A percentile compares a stretch with the other conserved stretches of the same genome.
Conservation (phyloP, 441 rosid genomes). For the Omphalea diandra region DNA sequence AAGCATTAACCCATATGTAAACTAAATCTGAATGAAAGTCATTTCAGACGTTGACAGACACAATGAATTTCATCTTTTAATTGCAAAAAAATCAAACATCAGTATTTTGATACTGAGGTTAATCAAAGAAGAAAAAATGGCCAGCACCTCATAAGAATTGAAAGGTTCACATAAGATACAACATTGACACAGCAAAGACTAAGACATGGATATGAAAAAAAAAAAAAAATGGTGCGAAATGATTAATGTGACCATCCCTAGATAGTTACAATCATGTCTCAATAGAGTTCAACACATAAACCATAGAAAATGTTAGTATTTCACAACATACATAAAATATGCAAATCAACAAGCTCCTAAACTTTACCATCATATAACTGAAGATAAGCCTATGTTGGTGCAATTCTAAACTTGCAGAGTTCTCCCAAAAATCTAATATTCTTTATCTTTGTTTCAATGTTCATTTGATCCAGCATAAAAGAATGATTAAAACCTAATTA, state of each 20-base stretch:
- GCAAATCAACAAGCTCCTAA: constrained; percentile 13
- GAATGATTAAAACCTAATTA: constrained; percentile 17
- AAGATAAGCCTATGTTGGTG: constrained; percentile 83
- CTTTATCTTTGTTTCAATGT: constrained; percentile 95
- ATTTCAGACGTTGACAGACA: constrained; percentile 4
- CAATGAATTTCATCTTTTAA: constrained; percentile 1
- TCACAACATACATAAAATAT: not conserved
- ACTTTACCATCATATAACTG: constrained; percentile 88
- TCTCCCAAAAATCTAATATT: constrained; percentile 99
- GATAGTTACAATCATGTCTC: not conserved
- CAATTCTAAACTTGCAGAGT: constrained; percentile 94
- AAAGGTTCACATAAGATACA: no score
- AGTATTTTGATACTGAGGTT: not conserved
- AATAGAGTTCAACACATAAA: not conserved
- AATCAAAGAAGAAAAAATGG: not conserved
- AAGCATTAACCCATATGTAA: constrained; percentile 12
- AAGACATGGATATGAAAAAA: not conserved
- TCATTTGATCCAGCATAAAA: constrained; percentile 96
- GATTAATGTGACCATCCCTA: not conserved
- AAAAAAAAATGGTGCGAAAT: not conserved
- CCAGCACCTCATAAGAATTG: no score
- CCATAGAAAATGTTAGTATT: not conserved
- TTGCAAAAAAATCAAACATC: constrained; percentile 2
- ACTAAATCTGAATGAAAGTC: constrained; percentile 10
- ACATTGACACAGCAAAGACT: not conserved